Evolutionary conservation across 2,329 filamentous ascomycete genomes (phyloP), one percentile per base, ranked within the genome.

Genomic region (Colletotrichum sp.): DNA sequence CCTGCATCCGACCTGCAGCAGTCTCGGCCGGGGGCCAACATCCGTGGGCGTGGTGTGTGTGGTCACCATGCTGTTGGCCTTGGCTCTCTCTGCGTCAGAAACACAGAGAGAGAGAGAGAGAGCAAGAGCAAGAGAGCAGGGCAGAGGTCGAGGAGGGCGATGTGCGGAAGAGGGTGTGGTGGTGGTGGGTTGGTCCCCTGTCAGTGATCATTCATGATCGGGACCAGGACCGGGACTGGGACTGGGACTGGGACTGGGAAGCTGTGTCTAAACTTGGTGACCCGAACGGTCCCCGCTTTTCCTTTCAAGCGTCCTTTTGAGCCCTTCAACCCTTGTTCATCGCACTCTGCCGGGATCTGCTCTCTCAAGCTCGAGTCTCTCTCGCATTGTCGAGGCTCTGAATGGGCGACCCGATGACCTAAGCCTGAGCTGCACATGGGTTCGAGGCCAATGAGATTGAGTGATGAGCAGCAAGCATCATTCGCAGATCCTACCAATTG

Each of bases 391-490:
- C 55, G 36, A 70, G 36, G 68, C 34, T 39, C 62, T 75, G 62
- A 72, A 67, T 55, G 59, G 57, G 26, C 57, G 57, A 65, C 39
- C 24, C 24, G 68, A 63, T 63, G 68, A 73, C 36, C 21, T 67
- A 63, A 21, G 39, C 65, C 21, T 30, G 18, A 60, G 62, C 71
- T 28, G 26, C 60, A 57, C 34, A 75, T 66, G 68, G 62, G 60
- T 52, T 62, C 67, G 44, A 66, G 71, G 57, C 64, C 73, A 72
- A 75, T 72, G 52, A 68, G 63, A 26, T 32, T 52, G 62, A 26
- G n/a, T 60, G 72, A 75, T 72, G 63, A 68, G 57, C 73, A 60
- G 70, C 73, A 76, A 57, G 73, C 73, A 72, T 76, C 57, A 67
- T 75, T 24, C 21, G 28, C 21, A 24, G 39, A 24, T 52, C 30